Percentiles rank a stretch among this genome's conserved stretches.
These are phyloP conservation scores for Pseudevernia furfuracea DNA, from an alignment of 495 filamentous ascomycete species.

Conservation along the genomic window DNA sequence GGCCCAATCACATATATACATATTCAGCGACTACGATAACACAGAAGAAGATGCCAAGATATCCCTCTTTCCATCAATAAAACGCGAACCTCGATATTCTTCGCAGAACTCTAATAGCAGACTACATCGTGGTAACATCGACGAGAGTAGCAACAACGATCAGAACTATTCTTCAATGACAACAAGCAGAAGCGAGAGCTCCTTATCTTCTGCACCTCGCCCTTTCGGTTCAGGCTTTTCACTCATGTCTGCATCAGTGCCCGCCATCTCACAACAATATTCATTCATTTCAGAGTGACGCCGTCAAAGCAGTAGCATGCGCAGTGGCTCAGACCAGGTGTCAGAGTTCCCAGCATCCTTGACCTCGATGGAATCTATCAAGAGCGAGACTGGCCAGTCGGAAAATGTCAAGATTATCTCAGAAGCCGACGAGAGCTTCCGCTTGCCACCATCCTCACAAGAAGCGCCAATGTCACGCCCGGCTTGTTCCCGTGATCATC, in stretches of 20 bases:
- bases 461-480: slow-evolving; percentile 38
- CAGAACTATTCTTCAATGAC: slow-evolving; percentile 29
- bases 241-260: slow-evolving; percentile 36
- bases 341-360: slow-evolving; percentile 57
- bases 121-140: slow-evolving; percentile 20
- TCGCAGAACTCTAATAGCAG: slow-evolving; percentile 3
- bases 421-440: slow-evolving; percentile 23
- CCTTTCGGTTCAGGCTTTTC: slow-evolving; percentile 25
- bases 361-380: slow-evolving; percentile 57
- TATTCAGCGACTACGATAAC: slow-evolving; percentile 81
- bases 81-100: slow-evolving; percentile 30
- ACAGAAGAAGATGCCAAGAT: slow-evolving; percentile 58
- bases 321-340: slow-evolving; percentile 39
- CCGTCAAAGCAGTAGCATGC: slow-evolving; percentile 36
- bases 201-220: slow-evolving; percentile 29
- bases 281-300: slow-evolving; percentile 41
- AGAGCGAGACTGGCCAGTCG: slow-evolving; percentile 40
- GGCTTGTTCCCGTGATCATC: no score
- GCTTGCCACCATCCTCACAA: slow-evolving; percentile 24
- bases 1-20: no score
- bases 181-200: slow-evolving; percentile 37
- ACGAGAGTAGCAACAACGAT: slow-evolving; percentile 35
- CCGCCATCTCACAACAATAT: slow-evolving; percentile 49
- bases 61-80: slow-evolving; percentile 56
- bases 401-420: slow-evolving; percentile 28